These are phyloP conservation scores for Aphanomyces euteiches DNA, from an alignment of 352 stramenopile genomes.

Conservation along the genomic window DNA sequence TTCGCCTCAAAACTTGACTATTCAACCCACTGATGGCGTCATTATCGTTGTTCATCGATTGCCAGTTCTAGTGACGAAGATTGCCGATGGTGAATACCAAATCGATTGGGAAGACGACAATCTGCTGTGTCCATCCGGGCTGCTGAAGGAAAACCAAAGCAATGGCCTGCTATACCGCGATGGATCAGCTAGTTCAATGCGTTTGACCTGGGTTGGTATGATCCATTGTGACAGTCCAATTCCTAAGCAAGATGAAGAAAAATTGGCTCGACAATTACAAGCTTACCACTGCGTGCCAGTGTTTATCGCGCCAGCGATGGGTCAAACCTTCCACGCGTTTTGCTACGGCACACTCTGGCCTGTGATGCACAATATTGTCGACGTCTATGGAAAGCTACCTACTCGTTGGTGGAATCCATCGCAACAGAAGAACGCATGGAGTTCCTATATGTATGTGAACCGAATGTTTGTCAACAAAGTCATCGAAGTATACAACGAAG, in stretches of 20 bases:
- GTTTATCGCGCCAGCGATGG: slow-evolving; percentile 88
- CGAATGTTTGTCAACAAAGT: slow-evolving; percentile 95
- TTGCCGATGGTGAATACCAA: slow-evolving; percentile 59
- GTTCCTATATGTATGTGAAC: slow-evolving; percentile 96
- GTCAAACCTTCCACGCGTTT: slow-evolving; percentile 89
- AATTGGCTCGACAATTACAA: slow-evolving; percentile 62
- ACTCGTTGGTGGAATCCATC: slow-evolving; percentile 82
- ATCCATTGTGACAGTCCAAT: slow-evolving; percentile 74
- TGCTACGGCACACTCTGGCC: slow-evolving; percentile 98
- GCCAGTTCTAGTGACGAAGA: slow-evolving; percentile 88
- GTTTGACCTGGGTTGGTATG: slow-evolving; percentile 80
- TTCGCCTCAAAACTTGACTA: slow-evolving; percentile 74
- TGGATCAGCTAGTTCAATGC: slow-evolving; percentile 59
- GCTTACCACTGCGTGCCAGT: slow-evolving; percentile 96
- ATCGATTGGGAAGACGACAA: slow-evolving; percentile 88
- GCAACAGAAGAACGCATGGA: slow-evolving; percentile 86
- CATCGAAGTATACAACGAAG: slow-evolving; percentile 88
- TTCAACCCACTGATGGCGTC: slow-evolving; percentile 92
- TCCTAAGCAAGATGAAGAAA: slow-evolving; percentile 78
- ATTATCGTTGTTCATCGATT: slow-evolving; percentile 97
- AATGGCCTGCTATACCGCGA: slow-evolving; percentile 29
- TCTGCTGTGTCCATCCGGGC: slow-evolving; percentile 72
- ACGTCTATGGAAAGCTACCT: slow-evolving; percentile 88
- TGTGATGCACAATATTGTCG: slow-evolving; percentile 98
- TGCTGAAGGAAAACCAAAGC: slow-evolving; percentile 54